Conservation (phyloP, 2,329 filamentous ascomycete genomes). For the Alternaria sp. region DNA sequence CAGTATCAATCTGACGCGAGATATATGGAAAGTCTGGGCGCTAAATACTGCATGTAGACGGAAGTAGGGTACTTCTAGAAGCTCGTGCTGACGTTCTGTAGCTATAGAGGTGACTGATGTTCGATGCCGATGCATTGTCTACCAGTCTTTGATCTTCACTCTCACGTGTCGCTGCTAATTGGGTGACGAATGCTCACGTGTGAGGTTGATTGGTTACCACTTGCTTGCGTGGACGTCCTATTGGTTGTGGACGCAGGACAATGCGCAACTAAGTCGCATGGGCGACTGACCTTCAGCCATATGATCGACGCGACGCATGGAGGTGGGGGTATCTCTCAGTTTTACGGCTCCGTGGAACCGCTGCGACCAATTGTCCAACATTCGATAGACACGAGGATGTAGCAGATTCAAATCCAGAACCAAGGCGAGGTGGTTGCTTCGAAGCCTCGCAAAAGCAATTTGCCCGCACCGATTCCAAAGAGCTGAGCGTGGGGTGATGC, state of each 20-base stretch:
- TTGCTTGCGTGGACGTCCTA: slow-evolving; percentile 23
- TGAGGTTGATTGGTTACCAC: slow-evolving; percentile 21
- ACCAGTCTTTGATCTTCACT: background rate
- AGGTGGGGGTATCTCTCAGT: slow-evolving; percentile 7
- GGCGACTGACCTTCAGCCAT: slow-evolving; percentile 13
- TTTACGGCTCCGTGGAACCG: background rate
- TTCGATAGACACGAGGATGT: slow-evolving; percentile 13
- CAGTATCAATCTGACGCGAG: slow-evolving; percentile 1
- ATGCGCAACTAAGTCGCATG: slow-evolving; percentile 9
- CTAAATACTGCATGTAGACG: background rate
- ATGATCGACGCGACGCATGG: slow-evolving; percentile 18
- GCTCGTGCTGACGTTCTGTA: slow-evolving; percentile 8
- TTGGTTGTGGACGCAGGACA: slow-evolving; percentile 18
- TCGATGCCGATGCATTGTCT: slow-evolving; percentile 1
- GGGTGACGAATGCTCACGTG: slow-evolving; percentile 27
- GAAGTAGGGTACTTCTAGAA: slow-evolving; percentile 20
- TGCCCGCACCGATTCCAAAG: background rate
- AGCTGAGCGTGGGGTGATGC: slow-evolving; percentile 6
- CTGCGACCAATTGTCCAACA: slow-evolving; percentile 21
- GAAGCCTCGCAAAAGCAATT: slow-evolving; percentile 6
- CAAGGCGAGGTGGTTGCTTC: background rate
- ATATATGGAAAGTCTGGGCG: background rate
- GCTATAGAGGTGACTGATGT: background rate
- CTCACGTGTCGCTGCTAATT: slow-evolving; percentile 15
- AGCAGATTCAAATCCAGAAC: background rate